Conservation (phyloP, 129 eudicot genomes). For the Ambrosia artemisiifolia region DNA sequence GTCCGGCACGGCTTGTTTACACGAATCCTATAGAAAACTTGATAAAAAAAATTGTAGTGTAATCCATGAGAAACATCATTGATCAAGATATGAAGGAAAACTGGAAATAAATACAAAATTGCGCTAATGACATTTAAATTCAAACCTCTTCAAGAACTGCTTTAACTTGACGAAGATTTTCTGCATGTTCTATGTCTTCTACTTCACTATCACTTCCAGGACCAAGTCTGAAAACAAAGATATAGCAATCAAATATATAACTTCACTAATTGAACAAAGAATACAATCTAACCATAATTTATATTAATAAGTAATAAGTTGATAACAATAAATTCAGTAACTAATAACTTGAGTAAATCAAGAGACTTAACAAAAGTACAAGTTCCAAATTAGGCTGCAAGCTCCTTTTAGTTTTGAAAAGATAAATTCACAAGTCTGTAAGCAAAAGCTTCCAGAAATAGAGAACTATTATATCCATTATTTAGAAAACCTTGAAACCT, state of each 20-base stretch:
- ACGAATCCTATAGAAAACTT: constrained; percentile 5
- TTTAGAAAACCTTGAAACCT: too few relatives aligned
- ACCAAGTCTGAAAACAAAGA: constrained; percentile 48
- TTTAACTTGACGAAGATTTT: constrained; percentile 85
- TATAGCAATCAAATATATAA: constrained; percentile 6
- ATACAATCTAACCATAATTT: too few relatives aligned
- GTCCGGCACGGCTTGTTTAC: too few relatives aligned
- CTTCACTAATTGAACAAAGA: too few relatives aligned
- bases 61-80: background rate
- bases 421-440: too few relatives aligned
- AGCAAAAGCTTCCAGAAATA: background rate
- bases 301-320: too few relatives aligned
- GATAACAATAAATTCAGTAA: too few relatives aligned
- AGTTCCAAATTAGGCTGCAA: too few relatives aligned
- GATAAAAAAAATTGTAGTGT: background rate
- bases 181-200: constrained; percentile 80
- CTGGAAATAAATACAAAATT: background rate
- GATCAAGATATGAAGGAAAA: background rate
- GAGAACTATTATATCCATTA: too few relatives aligned
- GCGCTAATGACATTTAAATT: background rate
- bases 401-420: background rate
- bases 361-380: too few relatives aligned
- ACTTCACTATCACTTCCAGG: constrained; percentile 82
- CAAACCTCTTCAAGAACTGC: constrained; percentile 79
- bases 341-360: too few relatives aligned